Conservation (phyloP, 2,329 filamentous ascomycete genomes). For the Lecanosticta acicola region DNA sequence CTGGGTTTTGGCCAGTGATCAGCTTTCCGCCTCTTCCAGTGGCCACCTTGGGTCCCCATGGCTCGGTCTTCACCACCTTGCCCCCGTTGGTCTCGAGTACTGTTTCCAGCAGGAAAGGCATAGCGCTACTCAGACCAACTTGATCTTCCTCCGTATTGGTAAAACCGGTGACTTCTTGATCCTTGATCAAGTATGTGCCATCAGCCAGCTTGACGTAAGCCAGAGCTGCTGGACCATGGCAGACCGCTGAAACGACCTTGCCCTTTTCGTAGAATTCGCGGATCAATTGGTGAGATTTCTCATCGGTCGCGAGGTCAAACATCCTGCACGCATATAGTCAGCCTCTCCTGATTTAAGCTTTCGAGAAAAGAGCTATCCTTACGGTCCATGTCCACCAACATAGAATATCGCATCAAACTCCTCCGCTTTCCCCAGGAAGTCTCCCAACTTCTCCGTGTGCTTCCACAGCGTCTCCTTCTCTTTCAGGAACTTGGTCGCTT, state of each 20-base stretch:
- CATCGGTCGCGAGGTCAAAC: conserved; percentile 58
- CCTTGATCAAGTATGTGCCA: conserved; percentile 51
- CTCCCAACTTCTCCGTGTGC: conserved; percentile 54
- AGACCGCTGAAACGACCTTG: conserved; percentile 62
- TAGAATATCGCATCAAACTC: conserved; percentile 62
- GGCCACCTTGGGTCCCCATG: conserved; percentile 43
- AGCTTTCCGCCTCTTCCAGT: conserved; percentile 31
- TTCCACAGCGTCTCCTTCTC: conserved; percentile 57
- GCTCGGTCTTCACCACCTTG: conserved; percentile 53
- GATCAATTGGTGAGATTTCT: conserved; percentile 53
- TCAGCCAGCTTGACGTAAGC: conserved; percentile 50
- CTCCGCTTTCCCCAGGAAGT: conserved; percentile 50
- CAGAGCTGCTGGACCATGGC: conserved; percentile 62
- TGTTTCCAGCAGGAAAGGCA: conserved; percentile 60
- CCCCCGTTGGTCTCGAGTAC: conserved; percentile 50
- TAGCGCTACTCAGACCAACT: conserved; percentile 33
- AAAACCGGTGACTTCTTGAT: conserved; percentile 56
- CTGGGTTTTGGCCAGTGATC: conserved; percentile 48
- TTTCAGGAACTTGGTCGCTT: conserved; percentile 38
- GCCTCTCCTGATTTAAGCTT: neutral
- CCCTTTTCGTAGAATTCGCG: conserved; percentile 55
- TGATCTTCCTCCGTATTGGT: conserved; percentile 53
- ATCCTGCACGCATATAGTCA: conserved; percentile 42
- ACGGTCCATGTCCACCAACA: conserved; percentile 54
- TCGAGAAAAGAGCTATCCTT: conserved; percentile 21